A percentile compares a stretch with the other conserved stretches of the same genome.
Evolutionary conservation across 345 rosid genomes (phyloP).

Genomic region (Eucalyptus curtisii): DNA sequence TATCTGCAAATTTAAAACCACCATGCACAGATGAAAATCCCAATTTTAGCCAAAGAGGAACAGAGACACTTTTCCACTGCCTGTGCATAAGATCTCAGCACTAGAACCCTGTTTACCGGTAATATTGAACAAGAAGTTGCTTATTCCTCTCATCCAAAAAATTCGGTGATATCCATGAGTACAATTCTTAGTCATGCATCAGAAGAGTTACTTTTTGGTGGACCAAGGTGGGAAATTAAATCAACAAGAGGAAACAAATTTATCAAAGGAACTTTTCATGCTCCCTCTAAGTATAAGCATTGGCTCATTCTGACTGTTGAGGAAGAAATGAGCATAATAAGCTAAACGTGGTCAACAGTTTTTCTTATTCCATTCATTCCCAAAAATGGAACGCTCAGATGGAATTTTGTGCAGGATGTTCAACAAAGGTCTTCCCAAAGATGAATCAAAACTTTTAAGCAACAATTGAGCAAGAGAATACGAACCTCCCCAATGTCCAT

Average conservation of each 20-base stretch:
- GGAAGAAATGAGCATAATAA: not conserved
- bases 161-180: not conserved
- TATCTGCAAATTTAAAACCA: not conserved
- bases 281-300: not conserved
- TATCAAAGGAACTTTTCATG: not conserved
- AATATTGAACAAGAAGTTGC: not conserved
- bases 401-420: not conserved
- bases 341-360: not conserved
- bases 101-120: not conserved
- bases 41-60: not conserved
- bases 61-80: not conserved
- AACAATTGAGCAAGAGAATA: not conserved
- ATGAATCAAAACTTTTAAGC: not conserved
- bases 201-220: not conserved
- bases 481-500: conserved; percentile 79
- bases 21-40: not conserved
- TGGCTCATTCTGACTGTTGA: not conserved
- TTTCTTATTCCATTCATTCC: not conserved
- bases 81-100: not conserved
- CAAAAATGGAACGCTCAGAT: not conserved
- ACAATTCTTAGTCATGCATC: not conserved
- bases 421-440: not conserved
- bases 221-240: not conserved
- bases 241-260: not conserved
- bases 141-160: not conserved